Conservation (phyloP, 306 rosid genomes). For the Quercus agrifolia region DNA sequence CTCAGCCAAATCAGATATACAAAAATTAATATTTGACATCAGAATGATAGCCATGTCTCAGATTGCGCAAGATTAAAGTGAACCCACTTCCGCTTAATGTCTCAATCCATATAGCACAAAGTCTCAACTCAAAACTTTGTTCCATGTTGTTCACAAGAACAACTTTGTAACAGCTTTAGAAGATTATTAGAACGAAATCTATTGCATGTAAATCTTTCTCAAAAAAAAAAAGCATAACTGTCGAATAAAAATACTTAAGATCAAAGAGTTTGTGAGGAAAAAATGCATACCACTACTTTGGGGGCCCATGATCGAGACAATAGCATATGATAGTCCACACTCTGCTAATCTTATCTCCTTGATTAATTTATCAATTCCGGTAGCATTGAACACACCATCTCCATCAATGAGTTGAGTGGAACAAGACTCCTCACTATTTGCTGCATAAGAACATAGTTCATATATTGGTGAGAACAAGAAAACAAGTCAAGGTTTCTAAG, state of each 20-base stretch:
- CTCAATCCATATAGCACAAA: not conserved
- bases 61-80: not conserved
- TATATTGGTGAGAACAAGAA: slow-evolving; percentile 10
- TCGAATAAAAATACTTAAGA: not conserved
- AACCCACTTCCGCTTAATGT: not conserved
- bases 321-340: slow-evolving; percentile 95
- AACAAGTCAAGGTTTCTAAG: not conserved
- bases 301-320: slow-evolving; percentile 98
- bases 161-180: not conserved
- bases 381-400: slow-evolving; percentile 71
- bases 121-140: not conserved
- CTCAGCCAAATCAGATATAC: not conserved
- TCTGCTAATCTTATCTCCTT: slow-evolving; percentile 79
- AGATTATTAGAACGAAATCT: not conserved
- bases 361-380: slow-evolving; percentile 69
- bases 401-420: slow-evolving; percentile 96
- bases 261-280: slow-evolving; percentile 6
- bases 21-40: not conserved
- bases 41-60: slow-evolving; percentile 11
- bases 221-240: not conserved
- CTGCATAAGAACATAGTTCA: slow-evolving; percentile 35
- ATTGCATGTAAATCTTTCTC: slow-evolving; percentile 11
- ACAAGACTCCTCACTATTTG: slow-evolving; percentile 39
- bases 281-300: slow-evolving; percentile 91
- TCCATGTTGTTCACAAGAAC: not conserved